Evolutionary conservation across 2,329 filamentous ascomycete species (phyloP).

Genomic region (Paracoccidioides lutzii): DNA sequence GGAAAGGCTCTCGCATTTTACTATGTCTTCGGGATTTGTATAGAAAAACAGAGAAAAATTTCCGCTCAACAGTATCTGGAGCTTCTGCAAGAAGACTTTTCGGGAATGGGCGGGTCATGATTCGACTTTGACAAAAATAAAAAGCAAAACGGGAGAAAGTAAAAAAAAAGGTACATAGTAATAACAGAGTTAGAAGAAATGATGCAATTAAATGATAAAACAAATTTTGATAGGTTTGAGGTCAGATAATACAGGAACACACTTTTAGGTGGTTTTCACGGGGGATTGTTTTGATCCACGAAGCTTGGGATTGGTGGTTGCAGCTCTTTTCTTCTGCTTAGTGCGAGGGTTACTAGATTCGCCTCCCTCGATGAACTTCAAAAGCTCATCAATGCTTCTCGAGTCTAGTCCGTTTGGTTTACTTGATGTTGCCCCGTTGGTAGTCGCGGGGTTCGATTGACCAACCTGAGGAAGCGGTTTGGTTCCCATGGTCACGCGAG

Average conservation of each 20-base stretch:
- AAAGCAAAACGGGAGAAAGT: background rate
- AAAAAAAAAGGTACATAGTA: background rate
- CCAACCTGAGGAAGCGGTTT: constrained; percentile 52
- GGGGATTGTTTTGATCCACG: constrained; percentile 30
- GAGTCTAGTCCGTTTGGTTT: constrained; percentile 46
- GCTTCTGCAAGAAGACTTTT: background rate
- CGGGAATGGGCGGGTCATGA: background rate
- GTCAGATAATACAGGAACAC: background rate
- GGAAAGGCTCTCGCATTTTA: background rate
- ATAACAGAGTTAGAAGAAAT: constrained; percentile 5
- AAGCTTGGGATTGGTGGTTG: constrained; percentile 32
- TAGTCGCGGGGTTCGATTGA: constrained; percentile 39
- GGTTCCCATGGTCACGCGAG: constrained; percentile 44
- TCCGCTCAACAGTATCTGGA: background rate
- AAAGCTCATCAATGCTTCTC: constrained; percentile 79
- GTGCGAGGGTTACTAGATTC: constrained; percentile 29
- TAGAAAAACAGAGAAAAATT: background rate
- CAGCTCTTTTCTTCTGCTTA: constrained; percentile 34
- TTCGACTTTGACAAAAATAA: background rate
- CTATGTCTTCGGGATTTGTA: background rate
- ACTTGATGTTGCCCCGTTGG: constrained; percentile 25
- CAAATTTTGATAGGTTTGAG: background rate
- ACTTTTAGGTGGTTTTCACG: constrained; percentile 17
- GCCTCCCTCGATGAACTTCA: constrained; percentile 82
- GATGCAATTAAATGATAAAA: constrained; percentile 4